Conservation (phyloP, 208 protist genomes). For the Wallacemonas collosoma region DNA sequence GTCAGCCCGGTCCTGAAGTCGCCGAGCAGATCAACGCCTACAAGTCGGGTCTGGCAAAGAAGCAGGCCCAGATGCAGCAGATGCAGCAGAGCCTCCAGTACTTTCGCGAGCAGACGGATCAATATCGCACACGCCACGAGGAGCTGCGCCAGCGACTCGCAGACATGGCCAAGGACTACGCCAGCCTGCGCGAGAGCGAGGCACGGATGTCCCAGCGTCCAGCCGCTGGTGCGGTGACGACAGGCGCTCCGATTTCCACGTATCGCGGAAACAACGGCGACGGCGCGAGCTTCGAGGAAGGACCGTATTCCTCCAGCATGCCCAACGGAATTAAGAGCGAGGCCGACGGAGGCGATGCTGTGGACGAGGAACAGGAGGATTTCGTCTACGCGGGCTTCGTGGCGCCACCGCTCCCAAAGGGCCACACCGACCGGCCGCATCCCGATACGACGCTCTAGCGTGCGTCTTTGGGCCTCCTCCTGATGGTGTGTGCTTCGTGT, state of each 20-base stretch:
- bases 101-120: slow-evolving; percentile 84
- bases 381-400: slow-evolving; percentile 50
- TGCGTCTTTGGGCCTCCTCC: not conserved
- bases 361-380: slow-evolving; percentile 12
- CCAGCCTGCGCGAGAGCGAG: slow-evolving; percentile 17
- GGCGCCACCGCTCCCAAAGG: slow-evolving; percentile 28
- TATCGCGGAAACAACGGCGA: not conserved
- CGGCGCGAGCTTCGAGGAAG: not conserved
- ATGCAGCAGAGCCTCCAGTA: slow-evolving; percentile 79
- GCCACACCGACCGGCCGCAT: not conserved
- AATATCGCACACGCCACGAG: slow-evolving; percentile 69
- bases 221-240: not conserved
- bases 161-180: slow-evolving; percentile 53
- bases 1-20: slow-evolving; percentile 96
- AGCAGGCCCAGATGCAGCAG: slow-evolving; percentile 92
- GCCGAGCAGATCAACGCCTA: slow-evolving; percentile 95
- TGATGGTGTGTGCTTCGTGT: not conserved
- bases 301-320: slow-evolving; percentile 10
- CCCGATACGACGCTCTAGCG: not conserved
- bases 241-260: not conserved
- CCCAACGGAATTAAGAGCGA: slow-evolving; percentile 2
- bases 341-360: not conserved
- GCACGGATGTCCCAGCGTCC: slow-evolving; percentile 10
- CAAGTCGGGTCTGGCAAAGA: slow-evolving; percentile 92
- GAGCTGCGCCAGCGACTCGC: slow-evolving; percentile 63